phyloP scores from a whole-genome alignment of 495 filamentous ascomycete species.

The Penicillium simplicissimum region DNA sequence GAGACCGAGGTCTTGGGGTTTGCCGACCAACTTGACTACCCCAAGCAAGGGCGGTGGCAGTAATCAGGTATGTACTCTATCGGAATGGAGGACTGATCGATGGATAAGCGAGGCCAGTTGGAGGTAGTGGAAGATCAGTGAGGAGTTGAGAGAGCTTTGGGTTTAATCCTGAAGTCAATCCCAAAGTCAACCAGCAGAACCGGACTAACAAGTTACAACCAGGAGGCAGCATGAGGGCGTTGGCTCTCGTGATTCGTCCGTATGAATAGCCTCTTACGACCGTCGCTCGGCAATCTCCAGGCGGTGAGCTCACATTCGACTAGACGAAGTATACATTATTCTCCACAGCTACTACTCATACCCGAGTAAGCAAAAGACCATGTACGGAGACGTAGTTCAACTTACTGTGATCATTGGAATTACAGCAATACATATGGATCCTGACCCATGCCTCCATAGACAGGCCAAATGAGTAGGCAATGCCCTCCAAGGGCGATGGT shows the following conservation, averaged over 20 bases:
- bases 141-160: not conserved
- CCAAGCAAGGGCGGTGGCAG: conserved; percentile 29
- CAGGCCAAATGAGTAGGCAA: too few species aligned
- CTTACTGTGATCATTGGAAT: too few species aligned
- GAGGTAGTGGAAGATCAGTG: not conserved
- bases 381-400: too few species aligned
- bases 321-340: too few species aligned
- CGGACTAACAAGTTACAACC: too few species aligned
- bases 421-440: too few species aligned
- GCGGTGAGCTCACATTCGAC: conserved; percentile 25
- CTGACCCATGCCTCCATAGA: too few species aligned
- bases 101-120: conserved; percentile 16
- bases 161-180: not conserved
- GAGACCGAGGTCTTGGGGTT: conserved; percentile 1
- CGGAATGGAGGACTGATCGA: conserved; percentile 9
- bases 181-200: not conserved
- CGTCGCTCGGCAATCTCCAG: not conserved
- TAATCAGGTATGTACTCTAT: not conserved
- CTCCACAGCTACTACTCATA: too few species aligned
- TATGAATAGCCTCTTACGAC: not conserved
- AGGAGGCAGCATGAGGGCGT: not conserved
- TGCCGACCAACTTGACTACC: conserved; percentile 3
- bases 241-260: conserved; percentile 7
- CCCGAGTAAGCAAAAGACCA: too few species aligned
- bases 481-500: too few species aligned